Base-by-base conservation (phyloP, 306 rosid genomes). In the Acmispon strigosus region DNA sequence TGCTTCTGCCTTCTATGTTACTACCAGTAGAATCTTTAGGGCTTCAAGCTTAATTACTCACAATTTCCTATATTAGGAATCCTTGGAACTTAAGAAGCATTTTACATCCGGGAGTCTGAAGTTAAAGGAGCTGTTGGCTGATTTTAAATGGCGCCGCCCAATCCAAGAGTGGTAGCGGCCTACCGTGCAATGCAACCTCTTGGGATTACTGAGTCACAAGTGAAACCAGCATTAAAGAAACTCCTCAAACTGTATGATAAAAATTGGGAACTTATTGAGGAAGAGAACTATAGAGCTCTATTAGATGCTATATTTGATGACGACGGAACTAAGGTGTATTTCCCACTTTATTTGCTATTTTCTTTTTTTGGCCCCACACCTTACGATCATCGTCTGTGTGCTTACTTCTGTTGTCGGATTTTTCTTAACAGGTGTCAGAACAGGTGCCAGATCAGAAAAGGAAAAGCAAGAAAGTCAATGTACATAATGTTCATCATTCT, bases 241-340 rank as follows among this genome's bases (percentile, higher is more conserved):
- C 96, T 95, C 55, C 69, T 91, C 12, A 87, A 76, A 47, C 69
- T 89, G 84, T 94, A 83, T 82, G 90, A 94, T n/a, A 91, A 79
- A 71, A 84, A 91, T 53, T 94, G 99, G 99, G 89, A 80, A 20
- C 89, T 89, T 13, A 94, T 94, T 36, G 99, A 91, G 86, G 88
- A 70, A 85, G 99, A 82, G 74, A 87, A 86, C 66, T 94, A 94
- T 66, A 80, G 99, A 84, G 97, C 61, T 83, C 87, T 94, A 15
- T 80, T 82, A 60, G 97, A 91, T 86, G 92, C 99, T 36, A 87
- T 94, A 76, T 91, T 94, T 86, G 96, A 94, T 12, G 88, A 55
- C 12, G 95, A 84, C 6, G 96, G 86, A 13, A 50, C 34, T 44
- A 56, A 70, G 96, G 97, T 89, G 48, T 54, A 62, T 69, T 37